Conservation (phyloP, 768 basidiomycete species). For the Tylopilus felleus region DNA sequence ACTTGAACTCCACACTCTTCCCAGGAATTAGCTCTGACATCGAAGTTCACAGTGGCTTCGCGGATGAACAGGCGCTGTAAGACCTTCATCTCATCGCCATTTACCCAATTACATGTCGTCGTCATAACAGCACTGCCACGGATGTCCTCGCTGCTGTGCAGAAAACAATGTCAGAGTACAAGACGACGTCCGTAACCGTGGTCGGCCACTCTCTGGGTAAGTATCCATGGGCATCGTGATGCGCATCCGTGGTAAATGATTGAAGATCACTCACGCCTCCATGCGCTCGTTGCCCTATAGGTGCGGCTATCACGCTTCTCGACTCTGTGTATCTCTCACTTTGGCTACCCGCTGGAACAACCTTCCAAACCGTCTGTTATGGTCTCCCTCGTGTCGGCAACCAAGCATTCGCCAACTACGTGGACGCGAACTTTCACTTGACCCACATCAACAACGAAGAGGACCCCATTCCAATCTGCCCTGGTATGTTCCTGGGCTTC, state of each 20-base stretch:
- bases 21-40: slow-evolving; percentile 44
- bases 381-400: slow-evolving; percentile 49
- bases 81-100: slow-evolving; percentile 7
- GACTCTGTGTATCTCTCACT: slow-evolving; percentile 40
- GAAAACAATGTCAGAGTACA: slow-evolving; percentile 34
- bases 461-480: slow-evolving; percentile 38
- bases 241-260: not conserved
- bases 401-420: slow-evolving; percentile 55
- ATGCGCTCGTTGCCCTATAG: slow-evolving; percentile 7
- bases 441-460: slow-evolving; percentile 55
- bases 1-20: slow-evolving; percentile 42
- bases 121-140: slow-evolving; percentile 35
- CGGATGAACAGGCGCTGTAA: slow-evolving; percentile 42
- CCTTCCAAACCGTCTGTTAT: slow-evolving; percentile 32
- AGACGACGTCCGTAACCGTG: slow-evolving; percentile 38
- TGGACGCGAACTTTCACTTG: slow-evolving; percentile 43
- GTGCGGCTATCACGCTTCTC: slow-evolving; percentile 38
- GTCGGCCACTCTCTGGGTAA: slow-evolving; percentile 45
- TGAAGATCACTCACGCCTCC: not conserved
- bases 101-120: not conserved
- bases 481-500: slow-evolving; percentile 37
- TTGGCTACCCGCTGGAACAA: slow-evolving; percentile 32
- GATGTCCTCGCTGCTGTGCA: slow-evolving; percentile 44
- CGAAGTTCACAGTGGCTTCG: slow-evolving; percentile 48
- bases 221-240: not conserved